Percentiles rank a stretch among this genome's conserved stretches.
Conservation (phyloP, 345 rosid species). For the Arabis hirsuta region DNA sequence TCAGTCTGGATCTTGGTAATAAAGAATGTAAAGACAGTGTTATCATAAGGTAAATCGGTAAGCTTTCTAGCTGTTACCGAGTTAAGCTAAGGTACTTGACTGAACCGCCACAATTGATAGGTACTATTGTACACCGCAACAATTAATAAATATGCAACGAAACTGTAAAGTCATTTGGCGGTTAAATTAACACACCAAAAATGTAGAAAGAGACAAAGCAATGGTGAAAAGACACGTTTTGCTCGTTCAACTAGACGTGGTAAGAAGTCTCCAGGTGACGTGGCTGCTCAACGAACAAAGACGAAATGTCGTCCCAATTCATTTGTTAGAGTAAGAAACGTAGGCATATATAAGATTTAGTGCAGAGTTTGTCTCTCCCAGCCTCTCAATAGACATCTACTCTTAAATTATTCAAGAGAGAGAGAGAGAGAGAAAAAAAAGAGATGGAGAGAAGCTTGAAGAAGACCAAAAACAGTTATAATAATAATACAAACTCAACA, state of each 20-base stretch:
- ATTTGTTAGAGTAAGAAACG: conserved; percentile 9
- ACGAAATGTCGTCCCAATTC: conserved; percentile 23
- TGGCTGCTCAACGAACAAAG: conserved; percentile 31
- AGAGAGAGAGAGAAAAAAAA: conserved; percentile 16
- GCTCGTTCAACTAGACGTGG: conserved; percentile 33
- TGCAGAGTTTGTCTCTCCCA: conserved; percentile 30
- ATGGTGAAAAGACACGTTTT: conserved; percentile 34
- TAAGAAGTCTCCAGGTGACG: conserved; percentile 29
- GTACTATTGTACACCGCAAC: background rate
- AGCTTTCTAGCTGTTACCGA: background rate
- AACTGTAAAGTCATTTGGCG: background rate
- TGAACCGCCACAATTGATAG: background rate
- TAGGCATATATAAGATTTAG: conserved; percentile 26
- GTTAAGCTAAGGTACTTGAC: conserved; percentile 5
- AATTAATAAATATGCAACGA: background rate
- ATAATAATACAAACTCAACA: conserved; percentile 11
- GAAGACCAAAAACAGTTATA: conserved; percentile 28
- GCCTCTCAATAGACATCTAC: conserved; percentile 22
- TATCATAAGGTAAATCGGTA: background rate
- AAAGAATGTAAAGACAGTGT: background rate
- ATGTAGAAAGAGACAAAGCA: background rate
- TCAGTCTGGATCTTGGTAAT: too few species aligned
- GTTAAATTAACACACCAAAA: background rate
- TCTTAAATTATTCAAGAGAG: background rate
- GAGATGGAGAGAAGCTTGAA: conserved; percentile 44